Conservation (phyloP, 768 basidiomycete genomes). For the Astraeus odoratus region DNA sequence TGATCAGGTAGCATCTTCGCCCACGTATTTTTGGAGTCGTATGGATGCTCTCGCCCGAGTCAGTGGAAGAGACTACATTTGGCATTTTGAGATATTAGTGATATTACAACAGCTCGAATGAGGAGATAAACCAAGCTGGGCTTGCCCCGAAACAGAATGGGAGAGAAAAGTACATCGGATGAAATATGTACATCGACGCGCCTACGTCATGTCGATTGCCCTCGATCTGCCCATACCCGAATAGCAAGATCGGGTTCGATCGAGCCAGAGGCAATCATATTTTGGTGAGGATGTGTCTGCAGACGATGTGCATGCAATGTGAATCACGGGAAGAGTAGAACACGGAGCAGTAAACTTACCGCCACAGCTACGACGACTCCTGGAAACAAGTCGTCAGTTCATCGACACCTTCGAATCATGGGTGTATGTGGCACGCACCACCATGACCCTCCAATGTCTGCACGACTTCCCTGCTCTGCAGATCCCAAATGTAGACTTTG, state of each 20-base stretch:
- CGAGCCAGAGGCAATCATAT: conserved; percentile 83
- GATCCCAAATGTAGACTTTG: conserved; percentile 86
- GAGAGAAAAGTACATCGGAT: no score
- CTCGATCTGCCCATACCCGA: conserved; percentile 71
- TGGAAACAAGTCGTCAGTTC: neutral
- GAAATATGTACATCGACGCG: no score
- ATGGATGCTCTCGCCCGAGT: no score
- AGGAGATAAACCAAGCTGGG: no score
- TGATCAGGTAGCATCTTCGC: no score
- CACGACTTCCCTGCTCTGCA: conserved; percentile 80
- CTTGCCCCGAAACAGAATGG: no score
- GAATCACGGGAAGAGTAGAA: neutral
- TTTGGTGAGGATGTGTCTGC: conserved; percentile 79
- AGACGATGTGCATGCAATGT: neutral
- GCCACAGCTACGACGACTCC: conserved; percentile 9
- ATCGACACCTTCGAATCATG: neutral
- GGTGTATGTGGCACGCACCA: conserved; percentile 45
- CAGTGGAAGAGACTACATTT: no score
- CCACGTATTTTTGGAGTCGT: no score
- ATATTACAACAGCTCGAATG: no score
- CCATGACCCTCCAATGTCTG: conserved; percentile 74
- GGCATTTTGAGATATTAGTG: no score
- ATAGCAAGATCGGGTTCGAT: conserved; percentile 80
- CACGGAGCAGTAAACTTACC: neutral
- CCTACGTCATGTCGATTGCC: conserved; percentile 3